phyloP scores from a whole-genome alignment of 2,329 filamentous ascomycete species.

The Cladophialophora carrionii region DNA sequence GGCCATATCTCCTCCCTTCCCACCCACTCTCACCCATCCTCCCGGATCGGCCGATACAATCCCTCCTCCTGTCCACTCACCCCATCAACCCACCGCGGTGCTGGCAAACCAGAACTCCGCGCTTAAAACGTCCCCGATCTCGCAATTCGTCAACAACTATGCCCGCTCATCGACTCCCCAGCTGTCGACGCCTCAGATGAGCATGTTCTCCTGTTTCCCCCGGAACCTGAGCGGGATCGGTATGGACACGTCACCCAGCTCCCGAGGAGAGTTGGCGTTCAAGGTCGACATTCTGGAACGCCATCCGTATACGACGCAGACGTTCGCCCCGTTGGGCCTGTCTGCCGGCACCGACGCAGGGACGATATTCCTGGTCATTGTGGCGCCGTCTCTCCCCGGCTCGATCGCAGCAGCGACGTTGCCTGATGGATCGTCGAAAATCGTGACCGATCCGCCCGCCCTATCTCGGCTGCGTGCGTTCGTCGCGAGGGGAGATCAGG shows the following conservation, averaged over 20 bases:
- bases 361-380: conserved; percentile 74
- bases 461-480: conserved; percentile 73
- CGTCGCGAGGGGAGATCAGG: conserved; percentile 74
- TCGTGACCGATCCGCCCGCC: conserved; percentile 66
- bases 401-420: conserved; percentile 46
- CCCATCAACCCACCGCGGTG: conserved; percentile 55
- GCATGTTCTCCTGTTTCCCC: conserved; percentile 84
- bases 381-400: conserved; percentile 70
- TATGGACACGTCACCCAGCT: conserved; percentile 12
- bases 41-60: conserved; percentile 42
- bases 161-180: conserved; percentile 52
- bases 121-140: conserved; percentile 81
- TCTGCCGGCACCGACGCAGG: conserved; percentile 20
- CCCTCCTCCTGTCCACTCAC: conserved; percentile 27
- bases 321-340: conserved; percentile 74
- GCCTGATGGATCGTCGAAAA: conserved; percentile 39
- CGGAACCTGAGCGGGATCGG: conserved; percentile 52
- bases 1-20: conserved; percentile 73
- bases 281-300: conserved; percentile 77
- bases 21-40: conserved; percentile 54
- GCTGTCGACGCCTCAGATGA: conserved; percentile 67
- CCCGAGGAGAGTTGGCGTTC: conserved; percentile 52
- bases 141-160: conserved; percentile 73
- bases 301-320: conserved; percentile 93
- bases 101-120: conserved; percentile 85